Evolutionary conservation across 2,329 filamentous ascomycete species (phyloP), one percentile per base, ranked within the genome.

Genomic region (Dactylellina drechsleri): DNA sequence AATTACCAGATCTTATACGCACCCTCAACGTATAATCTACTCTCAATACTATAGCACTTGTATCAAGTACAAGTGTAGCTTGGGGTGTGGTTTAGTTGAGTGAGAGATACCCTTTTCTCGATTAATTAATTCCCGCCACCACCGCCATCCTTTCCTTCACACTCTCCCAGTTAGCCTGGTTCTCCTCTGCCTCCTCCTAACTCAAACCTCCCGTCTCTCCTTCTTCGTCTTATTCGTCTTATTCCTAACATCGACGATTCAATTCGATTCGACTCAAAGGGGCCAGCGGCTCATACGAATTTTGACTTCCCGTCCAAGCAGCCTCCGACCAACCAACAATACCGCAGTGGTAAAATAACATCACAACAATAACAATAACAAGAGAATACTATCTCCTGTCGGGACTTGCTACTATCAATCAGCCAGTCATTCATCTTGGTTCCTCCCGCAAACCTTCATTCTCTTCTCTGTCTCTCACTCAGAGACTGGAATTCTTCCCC

Each of bases 71-170:
- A 13, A 13, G n/a, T 45, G 41, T 13, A n/a, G 15, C 43, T n/a
- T 4, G 15, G 15, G 43, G 43, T n/a, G 43, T n/a, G 15, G 5
- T 18, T 47, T 47, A n/a, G 15, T 47, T 47, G 16, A 47, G 16
- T 2, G 43, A n/a, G 16, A 47, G 16, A 47, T 47, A 47, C 15
- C 15, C 43, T 13, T 47, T 18, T 47, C 16, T 36, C 23, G 23
- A 23, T 23, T 36, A 36, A 36, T 36, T 36, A 36, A 68, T 68
- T 75, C 71, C 64, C 71, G 64, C 71, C 64, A 68, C 64, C 64
- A 68, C 71, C 71, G 71, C 71, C 70, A 74, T 73, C 61, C 43
- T 18, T 13, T 16, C 47, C n/a, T 52, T 23, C 43, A 12, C 43
- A 7, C 31, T 36, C 31, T 10, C 31, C 31, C 31, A 36, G 31